Evolutionary conservation across 352 stramenopile species (phyloP).

Genomic region (Pythium dissimile): DNA sequence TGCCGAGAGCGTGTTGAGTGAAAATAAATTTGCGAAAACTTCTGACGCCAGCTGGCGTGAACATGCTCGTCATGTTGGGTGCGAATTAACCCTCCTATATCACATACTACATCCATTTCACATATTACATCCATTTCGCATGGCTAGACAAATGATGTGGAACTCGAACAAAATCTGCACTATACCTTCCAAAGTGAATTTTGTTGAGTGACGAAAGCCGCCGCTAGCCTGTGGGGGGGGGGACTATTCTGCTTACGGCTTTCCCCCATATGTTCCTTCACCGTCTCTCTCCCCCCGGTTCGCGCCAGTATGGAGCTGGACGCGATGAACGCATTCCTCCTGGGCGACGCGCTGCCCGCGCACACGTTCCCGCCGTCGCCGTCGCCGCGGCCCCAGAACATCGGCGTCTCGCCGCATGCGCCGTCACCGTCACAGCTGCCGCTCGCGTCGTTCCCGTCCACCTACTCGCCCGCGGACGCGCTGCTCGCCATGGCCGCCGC

Average conservation of each 20-base stretch:
- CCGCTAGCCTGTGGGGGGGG: background rate
- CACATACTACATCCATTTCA: background rate
- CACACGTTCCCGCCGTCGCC: conserved; percentile 31
- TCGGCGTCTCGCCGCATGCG: conserved; percentile 30
- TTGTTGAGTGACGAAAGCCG: no score
- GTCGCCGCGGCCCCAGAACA: conserved; percentile 20
- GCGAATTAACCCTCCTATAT: background rate
- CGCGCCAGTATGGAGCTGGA: conserved; percentile 11
- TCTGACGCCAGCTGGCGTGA: background rate
- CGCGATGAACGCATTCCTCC: conserved; percentile 22
- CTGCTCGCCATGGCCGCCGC: conserved; percentile 18
- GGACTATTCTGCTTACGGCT: background rate
- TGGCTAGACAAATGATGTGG: no score
- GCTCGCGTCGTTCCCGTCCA: conserved; percentile 10
- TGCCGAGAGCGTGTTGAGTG: no score
- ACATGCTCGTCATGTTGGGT: background rate
- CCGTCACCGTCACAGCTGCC: conserved; percentile 33
- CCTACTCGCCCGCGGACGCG: conserved; percentile 15
- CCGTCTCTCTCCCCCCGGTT: background rate
- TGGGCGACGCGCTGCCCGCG: conserved; percentile 20
- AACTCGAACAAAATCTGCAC: no score
- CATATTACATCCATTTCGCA: no score
- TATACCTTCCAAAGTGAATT: no score
- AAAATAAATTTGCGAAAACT: no score
- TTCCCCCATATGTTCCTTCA: background rate